Evolutionary conservation across 768 basidiomycete genomes (phyloP), one percentile per base, ranked within the genome.

Genomic region (Flagelloscypha sp.): DNA sequence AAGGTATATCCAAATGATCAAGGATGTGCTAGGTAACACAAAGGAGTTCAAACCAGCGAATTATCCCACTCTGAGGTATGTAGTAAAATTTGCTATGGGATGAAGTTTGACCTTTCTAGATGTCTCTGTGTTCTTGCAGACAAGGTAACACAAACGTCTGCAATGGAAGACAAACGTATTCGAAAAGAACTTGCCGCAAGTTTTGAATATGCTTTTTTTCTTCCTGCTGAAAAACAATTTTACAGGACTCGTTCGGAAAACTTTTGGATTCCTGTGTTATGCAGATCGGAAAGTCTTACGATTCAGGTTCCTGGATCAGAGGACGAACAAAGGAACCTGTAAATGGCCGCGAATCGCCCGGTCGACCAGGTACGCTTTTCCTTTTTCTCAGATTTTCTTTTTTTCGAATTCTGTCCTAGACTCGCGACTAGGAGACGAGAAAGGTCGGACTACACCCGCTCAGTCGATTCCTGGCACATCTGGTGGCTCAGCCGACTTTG

Each of bases 121-220:
- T 89, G 85, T 55, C 57, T 89, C 24, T 74, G 74, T n/a, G 70
- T 81, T 1, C 54, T 94, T 13, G 78, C 84, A 0, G 86, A 87
- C 43, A 89, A 90, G 52, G 62, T 93, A 22, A 76, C 80, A 2
- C 88, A 90, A 50, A 97, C 92, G 0, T 79, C 84, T 5, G 89
- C 89, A 0, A 71, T 94, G 58, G 94, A 97, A 40, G 95, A 99
- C 56, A 72, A 78, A 16, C 72, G 86, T 24, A 61, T 93, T 36
- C 76, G 87, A 17, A 86, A 89, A 52, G 95, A 99, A 38, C 63
- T 97, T 7, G 90, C 94, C 68, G 84, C 79, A 43, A 12, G 42
- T 36, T 22, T 7, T 22, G n/a, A 24, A 17, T 18, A 21, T 5
- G 20, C 20, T 18, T 27, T 7, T 22, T 17, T 21, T 3, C n/a